Evolutionary conservation across 495 filamentous ascomycete genomes (phyloP).

Genomic region (Xylaria nigripes): DNA sequence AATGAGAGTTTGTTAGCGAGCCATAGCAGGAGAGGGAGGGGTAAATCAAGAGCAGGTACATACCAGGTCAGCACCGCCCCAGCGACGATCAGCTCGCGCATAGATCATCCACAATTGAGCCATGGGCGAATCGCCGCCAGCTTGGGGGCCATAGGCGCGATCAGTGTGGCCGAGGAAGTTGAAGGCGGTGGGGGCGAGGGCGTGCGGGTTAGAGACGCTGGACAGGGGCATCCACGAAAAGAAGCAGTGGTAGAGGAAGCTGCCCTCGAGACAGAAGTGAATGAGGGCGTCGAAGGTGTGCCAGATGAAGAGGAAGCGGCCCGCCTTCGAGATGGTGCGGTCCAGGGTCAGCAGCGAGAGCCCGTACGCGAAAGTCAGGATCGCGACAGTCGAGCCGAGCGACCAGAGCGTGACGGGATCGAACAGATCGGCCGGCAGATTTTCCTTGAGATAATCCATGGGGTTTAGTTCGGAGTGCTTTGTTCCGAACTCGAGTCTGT

Average conservation of each 20-base stretch:
- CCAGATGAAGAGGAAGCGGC: constrained; percentile 84
- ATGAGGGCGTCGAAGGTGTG: constrained; percentile 87
- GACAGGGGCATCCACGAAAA: constrained; percentile 52
- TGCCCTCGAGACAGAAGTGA: constrained; percentile 81
- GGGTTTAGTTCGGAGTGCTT: background rate
- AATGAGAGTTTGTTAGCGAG: background rate
- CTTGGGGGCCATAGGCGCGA: constrained; percentile 63
- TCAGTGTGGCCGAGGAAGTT: constrained; percentile 39
- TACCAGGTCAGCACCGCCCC: constrained; percentile 68
- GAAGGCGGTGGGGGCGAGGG: constrained; percentile 29
- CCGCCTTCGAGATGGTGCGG: constrained; percentile 22
- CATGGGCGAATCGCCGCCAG: constrained; percentile 52
- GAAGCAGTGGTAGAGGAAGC: constrained; percentile 89
- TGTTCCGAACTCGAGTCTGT: too few species aligned
- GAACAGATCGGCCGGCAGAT: constrained; percentile 38
- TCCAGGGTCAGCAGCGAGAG: constrained; percentile 38
- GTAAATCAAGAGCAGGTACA: constrained; percentile 9
- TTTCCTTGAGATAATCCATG: constrained; percentile 17
- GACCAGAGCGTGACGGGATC: constrained; percentile 48
- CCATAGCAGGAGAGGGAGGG: background rate
- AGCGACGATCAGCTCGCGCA: constrained; percentile 74
- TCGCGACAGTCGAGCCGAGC: constrained; percentile 40
- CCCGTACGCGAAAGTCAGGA: constrained; percentile 39
- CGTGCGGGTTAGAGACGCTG: constrained; percentile 20
- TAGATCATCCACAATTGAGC: constrained; percentile 87